Conservation (phyloP, 108 stramenopile species). For the Pseudonitzschia multistriata region DNA sequence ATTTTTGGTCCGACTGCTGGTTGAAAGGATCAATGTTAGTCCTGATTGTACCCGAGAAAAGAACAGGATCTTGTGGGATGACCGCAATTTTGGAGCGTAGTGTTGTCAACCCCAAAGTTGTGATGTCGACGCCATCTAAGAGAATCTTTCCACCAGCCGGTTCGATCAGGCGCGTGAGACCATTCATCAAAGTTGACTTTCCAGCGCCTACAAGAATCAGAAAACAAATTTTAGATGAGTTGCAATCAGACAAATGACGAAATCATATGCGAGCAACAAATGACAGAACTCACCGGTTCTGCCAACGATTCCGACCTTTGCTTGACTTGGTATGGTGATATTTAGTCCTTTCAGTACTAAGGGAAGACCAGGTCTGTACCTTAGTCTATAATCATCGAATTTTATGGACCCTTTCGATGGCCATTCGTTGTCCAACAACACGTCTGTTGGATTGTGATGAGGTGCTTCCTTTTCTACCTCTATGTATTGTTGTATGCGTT, state of each 20-base stretch:
- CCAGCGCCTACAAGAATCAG: constrained; percentile 50
- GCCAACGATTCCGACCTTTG: constrained; percentile 85
- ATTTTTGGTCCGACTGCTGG: constrained; percentile 47
- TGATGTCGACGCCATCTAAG: constrained; percentile 90
- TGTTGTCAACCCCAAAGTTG: constrained; percentile 65
- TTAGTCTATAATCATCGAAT: constrained; percentile 61
- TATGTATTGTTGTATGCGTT: constrained; percentile 82
- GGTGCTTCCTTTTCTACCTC: constrained; percentile 58
- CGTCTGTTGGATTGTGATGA: constrained; percentile 40
- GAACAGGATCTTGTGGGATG: constrained; percentile 95
- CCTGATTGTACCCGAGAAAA: constrained; percentile 89
- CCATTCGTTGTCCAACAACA: constrained; percentile 47
- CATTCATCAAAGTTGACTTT: constrained; percentile 87
- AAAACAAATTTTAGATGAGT: neutral
- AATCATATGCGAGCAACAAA: neutral
- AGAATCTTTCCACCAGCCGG: constrained; percentile 62
- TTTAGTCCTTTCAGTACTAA: constrained; percentile 88
- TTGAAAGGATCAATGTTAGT: constrained; percentile 93
- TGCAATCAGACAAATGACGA: neutral
- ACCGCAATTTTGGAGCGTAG: constrained; percentile 84
- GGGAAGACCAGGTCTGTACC: constrained; percentile 83
- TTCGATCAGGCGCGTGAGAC: constrained; percentile 77
- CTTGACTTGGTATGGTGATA: constrained; percentile 59
- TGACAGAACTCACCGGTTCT: constrained; percentile 69
- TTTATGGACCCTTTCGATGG: constrained; percentile 72